A percentile compares a stretch with the other conserved stretches of the same genome.
Conservation (phyloP, 164 flowering plant species). For the Aristolochia californica region DNA sequence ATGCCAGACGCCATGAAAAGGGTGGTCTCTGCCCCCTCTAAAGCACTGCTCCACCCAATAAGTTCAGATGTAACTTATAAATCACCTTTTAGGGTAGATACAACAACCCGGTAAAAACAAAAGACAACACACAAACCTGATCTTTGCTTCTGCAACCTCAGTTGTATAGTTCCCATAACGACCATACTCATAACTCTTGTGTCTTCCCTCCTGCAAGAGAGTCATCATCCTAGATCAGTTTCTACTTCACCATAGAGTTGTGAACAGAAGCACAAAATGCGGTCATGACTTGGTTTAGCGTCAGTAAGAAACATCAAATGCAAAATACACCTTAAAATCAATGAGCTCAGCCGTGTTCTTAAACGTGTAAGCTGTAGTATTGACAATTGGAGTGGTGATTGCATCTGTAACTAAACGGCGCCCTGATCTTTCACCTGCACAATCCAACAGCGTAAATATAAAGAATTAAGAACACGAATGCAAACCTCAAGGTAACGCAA, state of each 20-base stretch:
- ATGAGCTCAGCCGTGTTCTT: conserved; percentile 74
- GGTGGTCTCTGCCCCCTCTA: conserved; percentile 96
- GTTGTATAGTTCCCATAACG: conserved; percentile 96
- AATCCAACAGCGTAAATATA: neutral
- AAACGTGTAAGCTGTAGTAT: conserved; percentile 90
- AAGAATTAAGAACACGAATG: neutral
- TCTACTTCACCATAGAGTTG: neutral
- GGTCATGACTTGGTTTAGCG: neutral
- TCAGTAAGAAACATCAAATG: neutral
- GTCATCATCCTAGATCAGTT: neutral
- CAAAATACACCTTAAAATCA: conserved; percentile 69
- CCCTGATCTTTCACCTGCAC: conserved; percentile 84
- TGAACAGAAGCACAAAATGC: neutral
- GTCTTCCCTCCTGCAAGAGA: conserved; percentile 55
- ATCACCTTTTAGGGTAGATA: neutral
- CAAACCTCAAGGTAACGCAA: neutral
- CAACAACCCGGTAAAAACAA: neutral
- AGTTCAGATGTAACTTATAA: neutral
- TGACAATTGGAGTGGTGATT: conserved; percentile 87
- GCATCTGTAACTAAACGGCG: conserved; percentile 85
- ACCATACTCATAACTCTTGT: conserved; percentile 81
- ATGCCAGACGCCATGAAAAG: conserved; percentile 87
- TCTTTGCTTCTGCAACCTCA: conserved; percentile 65
- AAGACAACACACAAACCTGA: conserved; percentile 38
- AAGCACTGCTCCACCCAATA: conserved; percentile 41